phyloP scores from a whole-genome alignment of 441 rosid genomes.

The Geranium incanum region DNA sequence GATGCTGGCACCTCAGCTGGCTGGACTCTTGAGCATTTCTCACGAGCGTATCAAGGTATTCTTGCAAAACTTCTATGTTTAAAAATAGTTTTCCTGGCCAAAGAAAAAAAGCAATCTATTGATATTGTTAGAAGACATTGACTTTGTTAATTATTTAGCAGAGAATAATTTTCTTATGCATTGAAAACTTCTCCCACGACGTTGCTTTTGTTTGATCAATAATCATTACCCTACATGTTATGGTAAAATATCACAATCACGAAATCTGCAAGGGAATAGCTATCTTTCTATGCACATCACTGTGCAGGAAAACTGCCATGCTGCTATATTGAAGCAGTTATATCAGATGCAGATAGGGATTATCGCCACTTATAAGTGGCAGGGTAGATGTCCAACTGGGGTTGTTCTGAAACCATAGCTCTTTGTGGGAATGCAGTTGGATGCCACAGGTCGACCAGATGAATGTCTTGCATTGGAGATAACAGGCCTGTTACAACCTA shows the following conservation, averaged over 20 bases:
- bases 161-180: too few relatives aligned
- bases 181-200: too few relatives aligned
- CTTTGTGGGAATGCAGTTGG: constrained; percentile 56
- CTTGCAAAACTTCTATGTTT: constrained; percentile 15
- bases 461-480: constrained; percentile 84
- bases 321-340: too few relatives aligned
- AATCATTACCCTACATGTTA: neutral
- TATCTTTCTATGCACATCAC: too few relatives aligned
- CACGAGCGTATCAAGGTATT: constrained; percentile 66
- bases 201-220: too few relatives aligned
- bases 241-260: too few relatives aligned
- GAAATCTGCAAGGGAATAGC: too few relatives aligned
- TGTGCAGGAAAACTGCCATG: too few relatives aligned
- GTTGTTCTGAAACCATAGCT: constrained; percentile 8
- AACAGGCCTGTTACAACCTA: constrained; percentile 56
- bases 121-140: neutral
- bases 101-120: neutral
- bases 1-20: constrained; percentile 87
- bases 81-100: neutral
- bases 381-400: neutral
- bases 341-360: too few relatives aligned
- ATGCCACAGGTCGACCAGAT: constrained; percentile 85
- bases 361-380: too few relatives aligned
- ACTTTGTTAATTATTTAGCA: too few relatives aligned
- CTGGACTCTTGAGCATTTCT: constrained; percentile 75